Percentiles rank a stretch among this genome's conserved stretches.
phyloP scores from a whole-genome alignment of 2,329 filamentous ascomycete genomes.

The Pseudogymnoascus sp. region DNA sequence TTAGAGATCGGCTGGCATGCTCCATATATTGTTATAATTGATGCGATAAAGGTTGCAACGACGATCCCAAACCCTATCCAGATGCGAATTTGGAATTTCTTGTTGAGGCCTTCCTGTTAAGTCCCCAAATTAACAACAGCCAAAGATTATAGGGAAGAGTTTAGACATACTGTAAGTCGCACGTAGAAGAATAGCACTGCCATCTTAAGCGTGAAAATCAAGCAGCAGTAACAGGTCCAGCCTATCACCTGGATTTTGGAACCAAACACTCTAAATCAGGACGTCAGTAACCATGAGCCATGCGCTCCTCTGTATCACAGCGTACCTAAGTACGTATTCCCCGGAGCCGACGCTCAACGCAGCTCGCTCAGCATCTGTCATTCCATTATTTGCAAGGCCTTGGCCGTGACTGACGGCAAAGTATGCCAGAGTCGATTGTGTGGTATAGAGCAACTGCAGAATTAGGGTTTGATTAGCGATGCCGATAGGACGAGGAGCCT shows the following conservation, averaged over 20 bases:
- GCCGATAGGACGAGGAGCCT: neutral
- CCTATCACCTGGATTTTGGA: conserved; percentile 32
- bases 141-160: neutral
- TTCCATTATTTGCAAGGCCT: conserved; percentile 50
- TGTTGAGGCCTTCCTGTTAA: conserved; percentile 28
- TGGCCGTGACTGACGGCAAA: conserved; percentile 40
- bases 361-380: conserved; percentile 44
- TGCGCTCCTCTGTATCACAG: neutral
- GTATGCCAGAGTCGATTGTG: conserved; percentile 44
- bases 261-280: too few species aligned
- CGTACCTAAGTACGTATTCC: conserved; percentile 36
- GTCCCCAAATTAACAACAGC: neutral
- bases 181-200: conserved; percentile 52
- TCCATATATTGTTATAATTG: conserved; percentile 43
- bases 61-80: conserved; percentile 43
- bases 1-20: conserved; percentile 44
- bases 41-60: conserved; percentile 41
- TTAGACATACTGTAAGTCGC: conserved; percentile 37
- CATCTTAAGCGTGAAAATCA: conserved; percentile 47
- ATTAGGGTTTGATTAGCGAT: conserved; percentile 10
- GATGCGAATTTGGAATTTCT: conserved; percentile 34
- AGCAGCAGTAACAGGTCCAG: conserved; percentile 46
- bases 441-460: conserved; percentile 41
- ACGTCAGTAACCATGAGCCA: too few species aligned
- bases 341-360: conserved; percentile 36